Percentiles rank a stretch among this genome's conserved stretches.
Conservation (phyloP, 2,329 filamentous ascomycete genomes). For the Setomelanomma holmii region DNA sequence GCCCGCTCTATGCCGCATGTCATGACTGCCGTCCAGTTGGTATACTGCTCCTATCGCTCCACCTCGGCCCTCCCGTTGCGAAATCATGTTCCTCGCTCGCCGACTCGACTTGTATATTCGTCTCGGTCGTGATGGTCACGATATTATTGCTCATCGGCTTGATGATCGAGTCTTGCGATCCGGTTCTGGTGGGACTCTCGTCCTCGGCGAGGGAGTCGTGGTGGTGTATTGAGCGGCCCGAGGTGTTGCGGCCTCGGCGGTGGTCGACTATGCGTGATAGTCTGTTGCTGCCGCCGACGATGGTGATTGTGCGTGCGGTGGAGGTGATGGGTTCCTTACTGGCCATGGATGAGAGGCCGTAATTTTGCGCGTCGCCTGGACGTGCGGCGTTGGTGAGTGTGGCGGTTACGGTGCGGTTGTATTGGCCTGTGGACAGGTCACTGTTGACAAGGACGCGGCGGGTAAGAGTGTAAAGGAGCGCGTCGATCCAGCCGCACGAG, state of each 20-base stretch:
- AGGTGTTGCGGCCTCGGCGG: slow-evolving; percentile 26
- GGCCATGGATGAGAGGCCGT: slow-evolving; percentile 38
- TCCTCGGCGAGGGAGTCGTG: slow-evolving; percentile 24
- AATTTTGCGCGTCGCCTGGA: slow-evolving; percentile 33
- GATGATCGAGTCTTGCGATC: slow-evolving; percentile 45
- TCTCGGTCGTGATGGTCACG: slow-evolving; percentile 42
- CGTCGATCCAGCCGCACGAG: slow-evolving; percentile 55
- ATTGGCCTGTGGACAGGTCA: slow-evolving; percentile 36
- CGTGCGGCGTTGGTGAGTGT: slow-evolving; percentile 31
- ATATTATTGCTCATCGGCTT: slow-evolving; percentile 26
- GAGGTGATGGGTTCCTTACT: slow-evolving; percentile 29
- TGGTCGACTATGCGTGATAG: slow-evolving; percentile 39
- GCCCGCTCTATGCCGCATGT: neutral
- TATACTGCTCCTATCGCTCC: slow-evolving; percentile 21
- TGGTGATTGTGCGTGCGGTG: slow-evolving; percentile 41
- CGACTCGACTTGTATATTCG: slow-evolving; percentile 43
- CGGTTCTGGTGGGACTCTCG: slow-evolving; percentile 32
- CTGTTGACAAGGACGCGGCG: slow-evolving; percentile 48
- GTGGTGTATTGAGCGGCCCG: slow-evolving; percentile 14
- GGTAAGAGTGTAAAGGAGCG: slow-evolving; percentile 52
- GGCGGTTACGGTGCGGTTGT: slow-evolving; percentile 31
- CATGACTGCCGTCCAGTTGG: slow-evolving; percentile 1
- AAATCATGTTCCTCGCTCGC: slow-evolving; percentile 17
- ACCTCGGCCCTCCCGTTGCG: neutral
- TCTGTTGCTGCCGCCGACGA: slow-evolving; percentile 41